Conservation (phyloP, 495 filamentous ascomycete species). For the Talaromyces trachyspermus region DNA sequence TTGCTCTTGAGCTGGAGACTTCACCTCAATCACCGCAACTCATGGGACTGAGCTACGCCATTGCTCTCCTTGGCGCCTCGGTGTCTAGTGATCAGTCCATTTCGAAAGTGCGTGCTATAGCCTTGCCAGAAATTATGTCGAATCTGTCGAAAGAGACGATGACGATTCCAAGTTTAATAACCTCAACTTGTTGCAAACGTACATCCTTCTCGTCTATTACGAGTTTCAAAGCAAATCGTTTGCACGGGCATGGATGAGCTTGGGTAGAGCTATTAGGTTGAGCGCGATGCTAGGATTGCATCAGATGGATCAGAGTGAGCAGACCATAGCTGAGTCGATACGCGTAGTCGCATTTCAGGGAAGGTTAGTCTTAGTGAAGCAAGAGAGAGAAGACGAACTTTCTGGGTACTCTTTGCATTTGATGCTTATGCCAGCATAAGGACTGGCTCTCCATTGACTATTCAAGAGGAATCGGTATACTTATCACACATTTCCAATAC, state of each 20-base stretch:
- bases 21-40: slow-evolving; percentile 5
- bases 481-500: neutral
- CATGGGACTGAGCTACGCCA: slow-evolving; percentile 10
- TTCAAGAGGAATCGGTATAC: slow-evolving; percentile 68
- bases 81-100: slow-evolving; percentile 8
- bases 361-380: slow-evolving; percentile 46
- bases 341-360: neutral
- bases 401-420: slow-evolving; percentile 75
- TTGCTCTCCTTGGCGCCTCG: slow-evolving; percentile 11
- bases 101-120: slow-evolving; percentile 10
- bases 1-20: slow-evolving; percentile 9
- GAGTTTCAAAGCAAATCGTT: slow-evolving; percentile 13
- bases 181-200: slow-evolving; percentile 12
- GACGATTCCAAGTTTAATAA: slow-evolving; percentile 7
- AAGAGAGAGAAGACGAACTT: slow-evolving; percentile 74
- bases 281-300: neutral
- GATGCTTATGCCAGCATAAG: slow-evolving; percentile 83
- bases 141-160: slow-evolving; percentile 10
- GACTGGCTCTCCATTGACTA: slow-evolving; percentile 79
- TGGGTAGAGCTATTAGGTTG: slow-evolving; percentile 10
- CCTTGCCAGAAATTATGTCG: slow-evolving; percentile 10
- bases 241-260: slow-evolving; percentile 16
- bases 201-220: slow-evolving; percentile 13
- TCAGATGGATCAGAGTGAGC: neutral
- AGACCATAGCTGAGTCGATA: neutral